A percentile compares a stretch with the other conserved stretches of the same genome.
These are phyloP conservation scores for Aspergillus latus DNA, from an alignment of 2,329 filamentous ascomycete species.

Conservation along the genomic window DNA sequence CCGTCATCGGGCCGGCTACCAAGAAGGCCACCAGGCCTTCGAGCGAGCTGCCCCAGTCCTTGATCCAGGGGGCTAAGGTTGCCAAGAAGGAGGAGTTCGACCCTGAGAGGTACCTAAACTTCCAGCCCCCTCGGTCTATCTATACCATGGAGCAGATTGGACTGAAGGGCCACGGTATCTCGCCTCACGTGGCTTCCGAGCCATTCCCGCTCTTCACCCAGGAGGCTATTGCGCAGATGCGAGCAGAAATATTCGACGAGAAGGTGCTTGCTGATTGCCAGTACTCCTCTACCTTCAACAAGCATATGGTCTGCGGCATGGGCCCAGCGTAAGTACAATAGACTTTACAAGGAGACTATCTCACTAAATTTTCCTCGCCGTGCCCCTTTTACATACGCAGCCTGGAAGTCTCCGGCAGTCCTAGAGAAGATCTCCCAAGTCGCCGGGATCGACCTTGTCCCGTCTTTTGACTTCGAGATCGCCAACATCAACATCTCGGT, in stretches of 20 bases:
- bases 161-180: conserved; percentile 53
- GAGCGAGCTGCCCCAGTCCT: conserved; percentile 14
- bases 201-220: conserved; percentile 63
- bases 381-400: conserved; percentile 62
- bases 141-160: conserved; percentile 58
- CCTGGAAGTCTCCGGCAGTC: conserved; percentile 57
- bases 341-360: too few relatives aligned
- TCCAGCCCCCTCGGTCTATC: conserved; percentile 49
- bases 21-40: conserved; percentile 21
- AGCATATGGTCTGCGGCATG: conserved; percentile 53
- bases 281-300: conserved; percentile 58
- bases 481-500: conserved; percentile 59
- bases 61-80: neutral
- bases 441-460: conserved; percentile 59
- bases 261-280: conserved; percentile 57
- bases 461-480: conserved; percentile 57
- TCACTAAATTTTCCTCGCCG: conserved; percentile 33
- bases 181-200: conserved; percentile 27
- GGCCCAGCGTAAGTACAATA: conserved; percentile 51
- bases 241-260: conserved; percentile 58
- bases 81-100: conserved; percentile 43
- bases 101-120: conserved; percentile 55
- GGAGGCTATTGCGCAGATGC: conserved; percentile 63
- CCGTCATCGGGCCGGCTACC: conserved; percentile 15
- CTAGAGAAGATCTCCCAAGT: conserved; percentile 56